phyloP scores from a whole-genome alignment of 352 stramenopile genomes.

The Salisapilia sapeloensis region DNA sequence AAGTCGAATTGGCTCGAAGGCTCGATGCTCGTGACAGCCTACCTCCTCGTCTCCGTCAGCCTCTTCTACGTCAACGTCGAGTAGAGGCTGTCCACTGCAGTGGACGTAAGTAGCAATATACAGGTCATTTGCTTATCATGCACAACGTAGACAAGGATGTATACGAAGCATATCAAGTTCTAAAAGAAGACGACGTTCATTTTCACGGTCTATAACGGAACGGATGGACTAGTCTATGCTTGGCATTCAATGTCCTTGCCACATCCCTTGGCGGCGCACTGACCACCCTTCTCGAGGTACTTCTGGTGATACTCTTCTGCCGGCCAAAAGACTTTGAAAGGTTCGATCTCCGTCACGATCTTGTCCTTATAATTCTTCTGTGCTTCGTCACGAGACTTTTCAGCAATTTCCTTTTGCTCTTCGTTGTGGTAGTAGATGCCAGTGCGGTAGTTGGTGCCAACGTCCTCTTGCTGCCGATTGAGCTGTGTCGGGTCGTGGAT shows the following conservation, averaged over 20 bases:
- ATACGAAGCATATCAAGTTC: too few relatives aligned
- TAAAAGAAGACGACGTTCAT: too few relatives aligned
- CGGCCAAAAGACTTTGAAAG: slow-evolving; percentile 79
- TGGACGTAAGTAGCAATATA: too few relatives aligned
- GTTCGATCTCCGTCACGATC: slow-evolving; percentile 89
- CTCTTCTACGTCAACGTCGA: slow-evolving; percentile 73
- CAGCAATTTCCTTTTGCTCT: slow-evolving; percentile 62
- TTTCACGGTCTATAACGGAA: too few relatives aligned
- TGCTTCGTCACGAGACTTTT: slow-evolving; percentile 43
- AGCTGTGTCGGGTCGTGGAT: slow-evolving; percentile 91
- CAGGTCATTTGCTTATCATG: too few relatives aligned
- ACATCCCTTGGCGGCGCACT: slow-evolving; percentile 86
- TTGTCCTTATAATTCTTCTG: slow-evolving; percentile 51
- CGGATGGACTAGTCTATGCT: too few relatives aligned
- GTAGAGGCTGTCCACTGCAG: too few relatives aligned
- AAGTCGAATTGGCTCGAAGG: slow-evolving; percentile 88
- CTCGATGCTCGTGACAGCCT: slow-evolving; percentile 84
- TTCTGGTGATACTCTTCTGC: slow-evolving; percentile 94
- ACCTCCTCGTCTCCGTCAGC: slow-evolving; percentile 73
- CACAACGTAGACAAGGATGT: too few relatives aligned
- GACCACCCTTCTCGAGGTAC: slow-evolving; percentile 93
- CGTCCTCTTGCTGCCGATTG: slow-evolving; percentile 77
- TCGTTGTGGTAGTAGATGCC: slow-evolving; percentile 91
- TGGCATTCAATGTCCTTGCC: too few relatives aligned
- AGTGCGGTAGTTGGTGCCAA: slow-evolving; percentile 91